Percentiles rank a stretch among this genome's conserved stretches.
Conservation (phyloP, 1,284 basidiomycete species). For the Melanopsichium pennsylvanicum region DNA sequence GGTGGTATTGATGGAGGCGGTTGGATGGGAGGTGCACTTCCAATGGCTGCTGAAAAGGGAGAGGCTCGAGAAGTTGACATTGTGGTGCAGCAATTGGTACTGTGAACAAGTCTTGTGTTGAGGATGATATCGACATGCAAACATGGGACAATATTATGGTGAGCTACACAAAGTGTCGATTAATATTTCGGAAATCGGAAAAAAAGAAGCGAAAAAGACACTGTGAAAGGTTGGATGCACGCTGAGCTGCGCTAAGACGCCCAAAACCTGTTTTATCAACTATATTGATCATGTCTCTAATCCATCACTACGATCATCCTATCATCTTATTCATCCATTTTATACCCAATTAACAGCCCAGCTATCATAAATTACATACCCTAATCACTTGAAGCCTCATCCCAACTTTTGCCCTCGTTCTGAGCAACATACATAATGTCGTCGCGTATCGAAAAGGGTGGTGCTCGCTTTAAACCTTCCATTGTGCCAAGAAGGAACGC, state of each 20-base stretch:
- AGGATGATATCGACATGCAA: too few relatives aligned
- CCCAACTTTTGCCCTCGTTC: neutral
- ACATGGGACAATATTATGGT: too few relatives aligned
- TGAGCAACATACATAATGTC: constrained; percentile 20
- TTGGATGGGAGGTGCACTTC: constrained; percentile 1
- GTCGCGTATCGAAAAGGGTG: constrained; percentile 51
- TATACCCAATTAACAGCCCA: neutral
- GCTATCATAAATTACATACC: too few relatives aligned
- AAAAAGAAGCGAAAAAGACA: too few relatives aligned
- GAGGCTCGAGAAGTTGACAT: neutral
- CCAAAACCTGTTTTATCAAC: too few relatives aligned
- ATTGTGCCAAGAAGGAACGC: constrained; percentile 38
- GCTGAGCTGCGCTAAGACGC: too few relatives aligned
- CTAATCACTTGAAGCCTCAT: neutral
- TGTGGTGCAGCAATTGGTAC: too few relatives aligned
- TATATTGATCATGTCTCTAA: too few relatives aligned
- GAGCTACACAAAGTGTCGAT: too few relatives aligned
- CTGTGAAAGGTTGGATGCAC: too few relatives aligned
- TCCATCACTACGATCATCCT: constrained; percentile 11
- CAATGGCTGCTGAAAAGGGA: neutral
- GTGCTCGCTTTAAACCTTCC: constrained; percentile 46
- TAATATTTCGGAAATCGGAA: too few relatives aligned
- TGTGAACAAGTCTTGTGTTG: too few relatives aligned
- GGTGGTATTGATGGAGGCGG: constrained; percentile 25
- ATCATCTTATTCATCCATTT: constrained; percentile 10